Base-by-base conservation (phyloP, 1,139 yeast genomes). In the Taphrina communis region DNA sequence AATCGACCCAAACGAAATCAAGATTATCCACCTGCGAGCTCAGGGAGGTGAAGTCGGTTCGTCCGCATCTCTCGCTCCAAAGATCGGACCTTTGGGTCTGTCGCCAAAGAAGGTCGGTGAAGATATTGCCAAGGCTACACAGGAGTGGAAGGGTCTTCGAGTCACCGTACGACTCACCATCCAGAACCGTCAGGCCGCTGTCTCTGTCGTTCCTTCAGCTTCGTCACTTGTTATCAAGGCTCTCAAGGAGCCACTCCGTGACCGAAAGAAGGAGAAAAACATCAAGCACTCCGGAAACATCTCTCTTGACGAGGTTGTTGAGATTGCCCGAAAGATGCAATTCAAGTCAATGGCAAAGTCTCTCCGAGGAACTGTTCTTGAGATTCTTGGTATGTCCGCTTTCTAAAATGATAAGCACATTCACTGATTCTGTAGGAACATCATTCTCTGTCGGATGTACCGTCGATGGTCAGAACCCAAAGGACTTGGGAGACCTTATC, bases 1-100 rank as follows among this genome's bases (percentile, higher is more conserved):
- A 88, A 87, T 93, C 86, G 99, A 94, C 85, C 99, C 99, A 82
- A 85, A 78, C 86, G 99, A 94, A 90, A 97, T 94, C 82, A 93
- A 93, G 85, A 91, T 86, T 90, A 87, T 94, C 86, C 94, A 93
- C 92, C 87, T 94, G 84, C 91, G 99, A 90, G 98, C 99, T 84
- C 96, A 93, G 78, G 99, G 99, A 89, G 99, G 99, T 88, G 99
- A 94, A 88, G 96, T 95, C 80, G 99, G 98, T 87, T 97, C 98
- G 81, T 93, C 99, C 75, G 90, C 99, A 77, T 97, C 99, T 76
- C 90, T 95, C 81, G 99, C 99, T 79, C 99, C 99, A 82, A 94
- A 94, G 92, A 94, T 94, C 82, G 99, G 99, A 90, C 99, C 99
- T 79, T 91, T 94, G 82, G 99, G 99, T 92, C 88, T 94, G 80